These are phyloP conservation scores for Flagelloscypha sp. DNA, from an alignment of 768 basidiomycete genomes.

Conservation along the genomic window DNA sequence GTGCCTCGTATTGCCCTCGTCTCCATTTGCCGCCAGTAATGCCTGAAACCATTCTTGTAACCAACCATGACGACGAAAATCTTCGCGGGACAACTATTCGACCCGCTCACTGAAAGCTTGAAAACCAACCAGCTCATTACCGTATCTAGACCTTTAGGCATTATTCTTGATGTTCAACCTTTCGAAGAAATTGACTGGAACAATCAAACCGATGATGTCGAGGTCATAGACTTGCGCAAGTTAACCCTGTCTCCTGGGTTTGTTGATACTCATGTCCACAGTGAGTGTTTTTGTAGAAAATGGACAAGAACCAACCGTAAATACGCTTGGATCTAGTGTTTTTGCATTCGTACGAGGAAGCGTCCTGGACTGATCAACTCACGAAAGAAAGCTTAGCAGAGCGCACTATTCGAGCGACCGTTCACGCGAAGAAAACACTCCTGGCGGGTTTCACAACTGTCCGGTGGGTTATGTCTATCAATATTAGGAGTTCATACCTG, in stretches of 20 bases:
- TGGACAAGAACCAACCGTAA: neutral
- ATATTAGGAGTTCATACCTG: neutral
- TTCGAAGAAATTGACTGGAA: conserved; percentile 5
- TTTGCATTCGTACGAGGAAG: conserved; percentile 51
- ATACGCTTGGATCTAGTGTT: conserved; percentile 37
- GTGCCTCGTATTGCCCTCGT: too few relatives aligned
- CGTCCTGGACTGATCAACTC: conserved; percentile 54
- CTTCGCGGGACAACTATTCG: conserved; percentile 44
- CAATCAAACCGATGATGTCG: conserved; percentile 11
- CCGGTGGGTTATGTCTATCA: conserved; percentile 26
- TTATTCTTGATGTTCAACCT: conserved; percentile 36
- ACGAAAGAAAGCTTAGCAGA: conserved; percentile 51
- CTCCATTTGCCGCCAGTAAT: too few relatives aligned
- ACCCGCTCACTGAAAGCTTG: conserved; percentile 33
- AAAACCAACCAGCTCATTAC: conserved; percentile 39
- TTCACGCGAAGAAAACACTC: conserved; percentile 48
- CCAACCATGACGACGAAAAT: conserved; percentile 10
- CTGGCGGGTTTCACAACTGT: conserved; percentile 60
- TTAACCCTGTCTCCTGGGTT: conserved; percentile 49
- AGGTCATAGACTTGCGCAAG: conserved; percentile 36
- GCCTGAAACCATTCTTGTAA: too few relatives aligned
- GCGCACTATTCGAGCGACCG: conserved; percentile 51
- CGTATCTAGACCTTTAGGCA: conserved; percentile 36
- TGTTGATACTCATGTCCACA: conserved; percentile 49
- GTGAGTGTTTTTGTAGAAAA: conserved; percentile 22